Evolutionary conservation across 495 filamentous ascomycete genomes (phyloP).

Genomic region (Penicillium simplicissimum): DNA sequence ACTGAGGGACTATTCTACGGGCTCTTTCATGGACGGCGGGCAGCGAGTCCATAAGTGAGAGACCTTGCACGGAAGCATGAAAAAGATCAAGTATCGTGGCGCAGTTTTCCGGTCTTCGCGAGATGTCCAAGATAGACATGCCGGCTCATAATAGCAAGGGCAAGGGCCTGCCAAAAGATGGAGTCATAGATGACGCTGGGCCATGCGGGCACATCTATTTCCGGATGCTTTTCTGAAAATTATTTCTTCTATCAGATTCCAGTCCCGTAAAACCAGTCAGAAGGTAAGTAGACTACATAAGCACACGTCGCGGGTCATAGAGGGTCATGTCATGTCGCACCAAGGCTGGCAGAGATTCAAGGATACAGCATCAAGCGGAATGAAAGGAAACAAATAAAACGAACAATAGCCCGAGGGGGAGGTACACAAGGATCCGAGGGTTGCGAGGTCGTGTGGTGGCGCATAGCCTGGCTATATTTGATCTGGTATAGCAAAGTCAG

Average conservation of each 20-base stretch:
- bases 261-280: constrained; percentile 4
- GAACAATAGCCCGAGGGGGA: not conserved
- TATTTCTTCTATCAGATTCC: constrained; percentile 9
- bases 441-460: not conserved
- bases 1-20: too few relatives aligned
- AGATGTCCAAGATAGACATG: too few relatives aligned
- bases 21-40: too few relatives aligned
- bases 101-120: not conserved
- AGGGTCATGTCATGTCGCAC: constrained; percentile 30
- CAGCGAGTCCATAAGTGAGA: too few relatives aligned
- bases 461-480: constrained; percentile 30
- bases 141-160: too few relatives aligned
- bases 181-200: not conserved
- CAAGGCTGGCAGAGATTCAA: constrained; percentile 5
- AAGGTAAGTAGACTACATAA: constrained; percentile 33
- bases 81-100: not conserved
- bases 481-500: constrained; percentile 30
- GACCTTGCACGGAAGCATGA: not conserved
- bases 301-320: constrained; percentile 33
- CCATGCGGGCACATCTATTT: constrained; percentile 1
- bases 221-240: not conserved
- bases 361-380: constrained; percentile 4
- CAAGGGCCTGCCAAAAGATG: not conserved
- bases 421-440: constrained; percentile 3
- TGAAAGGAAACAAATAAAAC: constrained; percentile 5